Percentiles rank a stretch among this genome's conserved stretches.
These are phyloP conservation scores for Schizopora paradoxa DNA, from an alignment of 1,284 basidiomycete species.

Conservation along the genomic window DNA sequence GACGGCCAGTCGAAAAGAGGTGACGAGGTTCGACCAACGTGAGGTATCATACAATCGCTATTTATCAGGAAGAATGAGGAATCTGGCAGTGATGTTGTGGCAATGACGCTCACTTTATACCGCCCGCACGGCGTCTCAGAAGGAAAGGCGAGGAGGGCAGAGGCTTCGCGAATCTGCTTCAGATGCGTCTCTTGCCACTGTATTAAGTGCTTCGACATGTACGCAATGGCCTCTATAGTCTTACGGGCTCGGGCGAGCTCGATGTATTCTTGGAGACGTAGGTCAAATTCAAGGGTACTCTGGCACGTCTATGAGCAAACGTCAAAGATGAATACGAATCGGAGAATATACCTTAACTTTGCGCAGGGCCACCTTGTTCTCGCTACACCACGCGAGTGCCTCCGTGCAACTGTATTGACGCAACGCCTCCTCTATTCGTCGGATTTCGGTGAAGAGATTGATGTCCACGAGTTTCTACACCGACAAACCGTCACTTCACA, in stretches of 20 bases:
- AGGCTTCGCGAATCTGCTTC: constrained; percentile 70
- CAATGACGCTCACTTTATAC: constrained; percentile 52
- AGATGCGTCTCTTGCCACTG: constrained; percentile 80
- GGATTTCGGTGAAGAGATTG: constrained; percentile 87
- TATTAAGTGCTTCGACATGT: constrained; percentile 78
- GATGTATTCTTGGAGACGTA: constrained; percentile 94
- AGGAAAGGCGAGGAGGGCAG: constrained; percentile 71
- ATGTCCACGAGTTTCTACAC: constrained; percentile 79
- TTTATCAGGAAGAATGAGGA: constrained; percentile 1
- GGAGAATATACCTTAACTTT: constrained; percentile 74
- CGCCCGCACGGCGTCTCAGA: constrained; percentile 61
- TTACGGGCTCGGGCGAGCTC: constrained; percentile 77
- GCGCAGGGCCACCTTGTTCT: constrained; percentile 88
- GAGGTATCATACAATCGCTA: constrained; percentile 77
- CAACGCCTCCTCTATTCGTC: constrained; percentile 79
- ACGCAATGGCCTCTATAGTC: constrained; percentile 75
- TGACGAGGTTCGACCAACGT: constrained; percentile 72
- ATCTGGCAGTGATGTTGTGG: not conserved
- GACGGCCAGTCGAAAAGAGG: constrained; percentile 78
- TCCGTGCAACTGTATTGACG: constrained; percentile 73
- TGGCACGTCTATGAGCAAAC: constrained; percentile 30
- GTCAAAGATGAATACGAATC: constrained; percentile 4
- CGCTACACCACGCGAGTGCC: constrained; percentile 92
- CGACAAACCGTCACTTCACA: constrained; percentile 4
- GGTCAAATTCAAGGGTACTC: constrained; percentile 94